These are phyloP conservation scores for Polytolypa hystricis DNA, from an alignment of 2,329 filamentous ascomycete genomes.

Conservation along the genomic window DNA sequence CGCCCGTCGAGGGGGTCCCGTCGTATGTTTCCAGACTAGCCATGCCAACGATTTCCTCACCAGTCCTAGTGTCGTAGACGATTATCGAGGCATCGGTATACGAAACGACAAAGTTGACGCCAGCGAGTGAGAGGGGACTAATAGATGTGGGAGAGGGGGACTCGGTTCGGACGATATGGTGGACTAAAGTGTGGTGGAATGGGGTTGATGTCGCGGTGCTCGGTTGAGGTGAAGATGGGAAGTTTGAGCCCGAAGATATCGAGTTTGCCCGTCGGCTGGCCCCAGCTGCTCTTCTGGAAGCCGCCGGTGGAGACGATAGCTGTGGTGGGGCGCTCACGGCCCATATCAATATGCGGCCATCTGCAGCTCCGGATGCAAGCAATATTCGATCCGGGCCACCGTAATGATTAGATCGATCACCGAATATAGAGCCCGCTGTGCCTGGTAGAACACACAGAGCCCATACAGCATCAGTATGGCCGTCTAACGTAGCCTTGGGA, in stretches of 20 bases:
- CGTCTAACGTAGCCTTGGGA: slow-evolving; percentile 86
- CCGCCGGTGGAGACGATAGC: slow-evolving; percentile 66
- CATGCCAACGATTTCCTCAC: slow-evolving; percentile 87
- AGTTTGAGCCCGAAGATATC: slow-evolving; percentile 86
- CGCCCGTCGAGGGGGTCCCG: slow-evolving; percentile 66
- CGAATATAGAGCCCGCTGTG: slow-evolving; percentile 70
- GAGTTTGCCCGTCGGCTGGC: slow-evolving; percentile 81
- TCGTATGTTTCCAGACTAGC: slow-evolving; percentile 91
- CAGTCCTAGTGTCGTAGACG: slow-evolving; percentile 83
- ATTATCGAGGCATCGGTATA: slow-evolving; percentile 84
- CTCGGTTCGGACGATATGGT: slow-evolving; percentile 65
- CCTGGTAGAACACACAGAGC: slow-evolving; percentile 83
- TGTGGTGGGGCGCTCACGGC: slow-evolving; percentile 85
- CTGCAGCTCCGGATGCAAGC: slow-evolving; percentile 81
- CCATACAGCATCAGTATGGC: slow-evolving; percentile 94
- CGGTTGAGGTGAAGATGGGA: slow-evolving; percentile 80
- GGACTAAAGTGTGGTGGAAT: slow-evolving; percentile 78
- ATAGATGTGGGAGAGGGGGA: slow-evolving; percentile 78
- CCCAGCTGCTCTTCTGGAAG: slow-evolving; percentile 54
- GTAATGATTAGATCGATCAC: slow-evolving; percentile 56
- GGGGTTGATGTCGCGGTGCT: slow-evolving; percentile 74
- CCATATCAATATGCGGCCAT: slow-evolving; percentile 89
- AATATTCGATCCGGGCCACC: slow-evolving; percentile 77
- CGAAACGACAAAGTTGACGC: slow-evolving; percentile 84
- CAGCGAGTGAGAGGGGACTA: slow-evolving; percentile 68